Evolutionary conservation across 2,329 filamentous ascomycete genomes (phyloP).

Genomic region (Didymella pomorum): DNA sequence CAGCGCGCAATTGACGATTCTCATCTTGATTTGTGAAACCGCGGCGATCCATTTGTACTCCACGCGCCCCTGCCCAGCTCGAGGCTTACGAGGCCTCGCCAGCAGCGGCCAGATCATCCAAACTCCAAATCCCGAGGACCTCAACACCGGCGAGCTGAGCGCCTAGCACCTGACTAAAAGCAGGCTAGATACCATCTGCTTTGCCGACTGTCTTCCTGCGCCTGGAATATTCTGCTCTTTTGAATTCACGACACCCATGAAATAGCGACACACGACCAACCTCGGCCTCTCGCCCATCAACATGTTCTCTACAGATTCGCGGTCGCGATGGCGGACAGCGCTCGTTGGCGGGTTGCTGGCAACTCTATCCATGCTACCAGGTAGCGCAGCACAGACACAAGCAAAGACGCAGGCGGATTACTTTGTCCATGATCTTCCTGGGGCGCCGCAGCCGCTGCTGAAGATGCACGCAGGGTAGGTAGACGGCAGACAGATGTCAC

Average conservation of each 20-base stretch:
- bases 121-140: conserved; percentile 23
- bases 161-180: conserved; percentile 14
- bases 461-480: conserved; percentile 98
- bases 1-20: conserved; percentile 3
- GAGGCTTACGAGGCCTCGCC: conserved; percentile 28
- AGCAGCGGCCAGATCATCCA: conserved; percentile 44
- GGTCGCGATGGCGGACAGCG: conserved; percentile 45
- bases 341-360: conserved; percentile 44
- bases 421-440: conserved; percentile 84
- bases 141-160: conserved; percentile 17
- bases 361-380: conserved; percentile 44
- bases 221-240: background rate
- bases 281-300: conserved; percentile 29
- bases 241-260: conserved; percentile 36
- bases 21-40: conserved; percentile 5
- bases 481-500: conserved; percentile 37
- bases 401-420: conserved; percentile 80
- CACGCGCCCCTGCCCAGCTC: conserved; percentile 18
- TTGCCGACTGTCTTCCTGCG: conserved; percentile 1
- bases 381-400: conserved; percentile 53
- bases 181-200: conserved; percentile 6
- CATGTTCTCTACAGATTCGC: conserved; percentile 38
- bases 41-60: conserved; percentile 5
- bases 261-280: conserved; percentile 43
- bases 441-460: conserved; percentile 78